A percentile compares a stretch with the other conserved stretches of the same genome.
phyloP scores from a whole-genome alignment of 2,329 filamentous ascomycete species.

The Fragosphaeria purpurea region DNA sequence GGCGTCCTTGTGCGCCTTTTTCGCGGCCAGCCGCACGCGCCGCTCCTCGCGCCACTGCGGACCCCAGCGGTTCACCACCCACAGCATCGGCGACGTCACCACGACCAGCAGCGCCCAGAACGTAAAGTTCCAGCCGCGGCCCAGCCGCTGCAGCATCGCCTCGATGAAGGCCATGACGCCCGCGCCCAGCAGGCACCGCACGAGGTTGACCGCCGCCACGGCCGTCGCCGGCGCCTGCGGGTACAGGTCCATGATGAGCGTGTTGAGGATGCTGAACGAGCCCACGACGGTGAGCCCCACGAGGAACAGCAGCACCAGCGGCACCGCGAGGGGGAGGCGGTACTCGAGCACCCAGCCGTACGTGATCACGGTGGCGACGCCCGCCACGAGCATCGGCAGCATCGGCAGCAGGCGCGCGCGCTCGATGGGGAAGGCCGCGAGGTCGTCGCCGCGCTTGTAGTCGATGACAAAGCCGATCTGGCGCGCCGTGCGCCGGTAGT shows the following conservation, averaged over 20 bases:
- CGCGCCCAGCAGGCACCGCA: constrained; percentile 52
- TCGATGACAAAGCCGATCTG: constrained; percentile 51
- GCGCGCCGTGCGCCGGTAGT: constrained; percentile 59
- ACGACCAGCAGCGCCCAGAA: constrained; percentile 44
- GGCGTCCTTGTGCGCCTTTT: constrained; percentile 19
- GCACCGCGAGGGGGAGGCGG: constrained; percentile 37
- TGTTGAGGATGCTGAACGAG: constrained; percentile 53
- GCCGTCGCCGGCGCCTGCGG: constrained; percentile 51
- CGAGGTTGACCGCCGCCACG: constrained; percentile 54
- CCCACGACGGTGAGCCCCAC: constrained; percentile 50
- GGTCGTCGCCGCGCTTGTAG: constrained; percentile 44
- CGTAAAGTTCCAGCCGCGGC: constrained; percentile 53
- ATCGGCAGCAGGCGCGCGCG: constrained; percentile 43
- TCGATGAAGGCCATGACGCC: constrained; percentile 49
- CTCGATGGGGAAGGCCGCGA: constrained; percentile 45
- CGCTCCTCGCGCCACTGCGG: constrained; percentile 36
- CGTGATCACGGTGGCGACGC: constrained; percentile 40
- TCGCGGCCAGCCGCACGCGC: constrained; percentile 20
- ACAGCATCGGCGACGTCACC: constrained; percentile 37
- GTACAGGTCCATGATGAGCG: constrained; percentile 53
- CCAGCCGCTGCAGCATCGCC: constrained; percentile 45
- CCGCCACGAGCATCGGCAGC: constrained; percentile 43
- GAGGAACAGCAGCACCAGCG: constrained; percentile 46
- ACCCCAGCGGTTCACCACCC: constrained; percentile 39
- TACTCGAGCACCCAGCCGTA: constrained; percentile 44